These are phyloP conservation scores for Penicillium paneum DNA, from an alignment of 2,329 filamentous ascomycete species.

Conservation along the genomic window DNA sequence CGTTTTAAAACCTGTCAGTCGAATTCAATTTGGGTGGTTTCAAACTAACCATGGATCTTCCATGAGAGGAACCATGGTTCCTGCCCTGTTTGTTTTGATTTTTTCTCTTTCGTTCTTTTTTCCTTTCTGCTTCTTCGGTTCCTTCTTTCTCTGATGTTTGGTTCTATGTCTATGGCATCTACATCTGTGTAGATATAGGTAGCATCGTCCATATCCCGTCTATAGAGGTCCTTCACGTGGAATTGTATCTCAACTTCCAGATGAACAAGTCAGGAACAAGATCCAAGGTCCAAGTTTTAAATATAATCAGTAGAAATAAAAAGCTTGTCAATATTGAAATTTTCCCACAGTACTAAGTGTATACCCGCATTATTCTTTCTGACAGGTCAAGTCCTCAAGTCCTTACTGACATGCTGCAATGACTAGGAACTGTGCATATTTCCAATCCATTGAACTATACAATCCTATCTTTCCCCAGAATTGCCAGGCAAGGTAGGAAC, in stretches of 20 bases:
- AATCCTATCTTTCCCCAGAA: slow-evolving; percentile 7
- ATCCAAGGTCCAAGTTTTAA: neutral
- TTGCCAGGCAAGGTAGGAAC: neutral
- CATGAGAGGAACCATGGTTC: neutral
- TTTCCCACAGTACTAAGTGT: slow-evolving; percentile 1
- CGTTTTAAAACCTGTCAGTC: neutral
- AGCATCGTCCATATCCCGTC: neutral
- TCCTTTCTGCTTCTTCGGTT: too few species aligned
- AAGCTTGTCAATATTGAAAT: slow-evolving; percentile 10
- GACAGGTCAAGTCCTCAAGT: slow-evolving; percentile 9
- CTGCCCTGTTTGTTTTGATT: neutral
- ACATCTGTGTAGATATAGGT: too few species aligned
- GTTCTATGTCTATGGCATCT: neutral
- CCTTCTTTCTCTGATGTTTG: neutral
- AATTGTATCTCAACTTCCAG: neutral
- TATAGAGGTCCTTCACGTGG: neutral
- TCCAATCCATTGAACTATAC: neutral
- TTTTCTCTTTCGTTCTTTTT: neutral
- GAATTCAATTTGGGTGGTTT: neutral
- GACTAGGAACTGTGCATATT: neutral
- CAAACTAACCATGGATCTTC: neutral
- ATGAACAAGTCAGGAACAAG: too few species aligned
- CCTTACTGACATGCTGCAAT: neutral
- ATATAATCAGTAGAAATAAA: neutral
- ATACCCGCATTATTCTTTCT: neutral